These are phyloP conservation scores for Tuber microsphaerosporum DNA, from an alignment of 495 filamentous ascomycete species.

Conservation along the genomic window DNA sequence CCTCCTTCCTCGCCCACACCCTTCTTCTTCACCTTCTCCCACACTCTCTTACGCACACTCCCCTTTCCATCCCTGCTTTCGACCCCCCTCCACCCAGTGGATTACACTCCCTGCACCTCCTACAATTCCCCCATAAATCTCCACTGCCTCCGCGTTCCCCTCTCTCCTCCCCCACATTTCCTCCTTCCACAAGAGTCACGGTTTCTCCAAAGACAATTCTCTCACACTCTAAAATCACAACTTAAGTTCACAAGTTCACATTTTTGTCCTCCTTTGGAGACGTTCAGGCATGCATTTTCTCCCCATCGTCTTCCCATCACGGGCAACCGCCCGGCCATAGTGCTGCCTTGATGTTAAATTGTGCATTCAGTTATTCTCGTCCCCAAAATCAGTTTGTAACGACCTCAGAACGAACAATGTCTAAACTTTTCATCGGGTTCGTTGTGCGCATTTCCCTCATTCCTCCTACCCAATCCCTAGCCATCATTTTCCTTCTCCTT, in stretches of 20 bases:
- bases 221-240: slow-evolving; percentile 20
- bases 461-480: not conserved
- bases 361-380: slow-evolving; percentile 43
- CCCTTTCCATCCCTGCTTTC: slow-evolving; percentile 35
- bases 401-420: slow-evolving; percentile 54
- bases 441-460: slow-evolving; percentile 38
- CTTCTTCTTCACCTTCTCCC: slow-evolving; percentile 18
- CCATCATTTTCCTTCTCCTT: not conserved
- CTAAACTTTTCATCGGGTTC: slow-evolving; percentile 89
- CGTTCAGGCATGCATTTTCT: slow-evolving; percentile 41
- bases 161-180: slow-evolving; percentile 23
- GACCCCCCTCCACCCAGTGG: slow-evolving; percentile 13
- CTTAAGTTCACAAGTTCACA: slow-evolving; percentile 20
- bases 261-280: slow-evolving; percentile 38
- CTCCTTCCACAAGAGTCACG: not conserved
- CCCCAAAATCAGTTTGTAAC: slow-evolving; percentile 36
- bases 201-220: slow-evolving; percentile 22
- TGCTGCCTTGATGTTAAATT: slow-evolving; percentile 43
- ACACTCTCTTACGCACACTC: slow-evolving; percentile 23
- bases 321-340: slow-evolving; percentile 39
- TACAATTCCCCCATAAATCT: slow-evolving; percentile 8
- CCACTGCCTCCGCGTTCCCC: slow-evolving; percentile 12
- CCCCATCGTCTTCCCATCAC: slow-evolving; percentile 38
- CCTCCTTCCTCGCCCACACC: slow-evolving; percentile 3
- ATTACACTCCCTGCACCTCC: slow-evolving; percentile 6